Conservation (phyloP, 2,329 filamentous ascomycete species). For the Fusarium fracticaudum region DNA sequence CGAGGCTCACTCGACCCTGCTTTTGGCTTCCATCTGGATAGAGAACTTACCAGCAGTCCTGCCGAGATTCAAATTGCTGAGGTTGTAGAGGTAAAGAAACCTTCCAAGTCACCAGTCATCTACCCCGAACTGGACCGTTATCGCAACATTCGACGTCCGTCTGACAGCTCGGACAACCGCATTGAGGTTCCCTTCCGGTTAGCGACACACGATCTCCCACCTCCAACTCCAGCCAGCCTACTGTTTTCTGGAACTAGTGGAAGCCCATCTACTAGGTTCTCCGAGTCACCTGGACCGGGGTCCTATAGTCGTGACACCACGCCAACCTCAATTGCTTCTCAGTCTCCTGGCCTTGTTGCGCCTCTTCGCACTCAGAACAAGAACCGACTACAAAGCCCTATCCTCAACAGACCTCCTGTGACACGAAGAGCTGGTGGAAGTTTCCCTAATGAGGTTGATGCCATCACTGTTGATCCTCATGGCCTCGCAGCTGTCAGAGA, state of each 20-base stretch:
- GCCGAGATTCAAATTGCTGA: conserved; percentile 55
- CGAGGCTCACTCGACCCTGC: conserved; percentile 50
- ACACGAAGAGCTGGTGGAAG: conserved; percentile 66
- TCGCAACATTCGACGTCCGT: conserved; percentile 55
- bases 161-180: conserved; percentile 46
- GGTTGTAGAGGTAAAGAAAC: conserved; percentile 52
- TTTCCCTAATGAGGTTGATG: conserved; percentile 60
- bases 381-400: conserved; percentile 64
- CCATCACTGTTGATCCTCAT: conserved; percentile 59
- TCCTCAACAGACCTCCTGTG: conserved; percentile 67
- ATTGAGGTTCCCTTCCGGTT: conserved; percentile 65
- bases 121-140: conserved; percentile 72
- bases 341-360: conserved; percentile 71
- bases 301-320: conserved; percentile 81
- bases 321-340: conserved; percentile 80
- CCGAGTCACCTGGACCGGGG: conserved; percentile 74
- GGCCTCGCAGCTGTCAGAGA: conserved; percentile 74
- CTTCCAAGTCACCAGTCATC: conserved; percentile 56
- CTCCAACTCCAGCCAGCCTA: conserved; percentile 65
- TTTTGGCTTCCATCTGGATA: conserved; percentile 52
- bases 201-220: conserved; percentile 72
- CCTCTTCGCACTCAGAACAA: conserved; percentile 59
- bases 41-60: conserved; percentile 55
- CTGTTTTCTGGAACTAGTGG: conserved; percentile 72
- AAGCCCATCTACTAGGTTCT: conserved; percentile 80